Conservation (phyloP, 495 filamentous ascomycete species). For the Aspergillus indologenus region DNA sequence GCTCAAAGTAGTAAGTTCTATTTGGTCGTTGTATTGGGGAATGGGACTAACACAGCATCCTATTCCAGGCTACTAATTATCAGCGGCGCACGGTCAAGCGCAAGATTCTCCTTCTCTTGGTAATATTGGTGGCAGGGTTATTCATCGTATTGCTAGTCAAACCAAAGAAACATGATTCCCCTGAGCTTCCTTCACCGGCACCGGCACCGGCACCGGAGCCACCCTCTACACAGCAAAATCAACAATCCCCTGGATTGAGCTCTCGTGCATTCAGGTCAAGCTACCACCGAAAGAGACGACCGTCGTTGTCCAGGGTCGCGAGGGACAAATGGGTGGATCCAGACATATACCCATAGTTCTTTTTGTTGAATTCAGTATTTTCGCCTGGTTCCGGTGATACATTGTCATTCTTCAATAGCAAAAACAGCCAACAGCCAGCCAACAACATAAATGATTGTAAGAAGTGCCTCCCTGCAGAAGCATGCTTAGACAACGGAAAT, state of each 20-base stretch:
- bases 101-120: constrained; percentile 83
- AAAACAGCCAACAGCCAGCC: neutral
- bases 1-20: constrained; percentile 65
- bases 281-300: constrained; percentile 24
- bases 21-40: neutral
- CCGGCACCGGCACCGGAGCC: constrained; percentile 17
- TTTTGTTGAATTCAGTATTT: neutral
- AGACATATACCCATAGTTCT: constrained; percentile 37
- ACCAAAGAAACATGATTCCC: constrained; percentile 55
- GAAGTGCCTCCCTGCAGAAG: neutral
- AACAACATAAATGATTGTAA: neutral
- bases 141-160: constrained; percentile 86
- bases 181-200: constrained; percentile 24
- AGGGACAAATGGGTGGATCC: constrained; percentile 40
- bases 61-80: constrained; percentile 68
- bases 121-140: constrained; percentile 77
- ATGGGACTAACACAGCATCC: constrained; percentile 5
- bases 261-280: constrained; percentile 14
- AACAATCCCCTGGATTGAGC: constrained; percentile 10
- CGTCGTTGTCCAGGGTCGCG: constrained; percentile 23
- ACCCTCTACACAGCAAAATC: constrained; percentile 11
- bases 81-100: constrained; percentile 85
- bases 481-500: neutral
- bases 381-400: neutral
- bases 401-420: neutral